Evolutionary conservation across 2,329 filamentous ascomycete species (phyloP), one percentile per base, ranked within the genome.

Genomic region (Arachnopeziza araneosa): DNA sequence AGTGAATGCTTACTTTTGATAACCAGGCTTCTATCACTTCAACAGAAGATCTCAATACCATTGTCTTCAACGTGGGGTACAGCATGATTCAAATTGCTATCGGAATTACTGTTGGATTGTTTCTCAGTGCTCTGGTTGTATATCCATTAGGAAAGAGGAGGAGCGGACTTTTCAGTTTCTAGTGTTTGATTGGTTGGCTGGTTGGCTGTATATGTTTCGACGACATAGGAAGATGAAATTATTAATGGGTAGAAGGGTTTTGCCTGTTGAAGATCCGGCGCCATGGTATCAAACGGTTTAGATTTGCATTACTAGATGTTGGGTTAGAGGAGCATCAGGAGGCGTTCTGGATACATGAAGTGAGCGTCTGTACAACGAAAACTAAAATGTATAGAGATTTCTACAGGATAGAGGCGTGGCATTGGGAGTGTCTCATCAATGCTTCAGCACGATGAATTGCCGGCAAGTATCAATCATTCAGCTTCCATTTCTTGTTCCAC

Each of bases 21-120:
- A 21, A 24, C 26, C 30, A 69, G 68, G 65, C 68, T 23, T 52
- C 59, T 2, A 57, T 68, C 23, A 63, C 66, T 21, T 63, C 51
- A 12, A 12, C 52, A 5, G 61, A 64, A 23, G 67, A 71, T 55
- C 62, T 74, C 32, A 74, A 75, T 56, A 72, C 67, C 7, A 73
- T 74, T 19, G 74, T 76, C 21, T 73, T 74, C 55, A 75, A 75
- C 61, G 71, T 77, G 58, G 75, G 73, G 10, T 74, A 71, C 56
- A 72, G 68, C 30, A 75, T 77, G 74, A 73, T 77, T 26, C 73
- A 76, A 61, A 68, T 77, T 44, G 75, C 75, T 2, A 75, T 77
- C 57, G 75, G 74, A n/a, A 76, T 76, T 21, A 76, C 74, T 14
- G 74, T 76, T 30, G 75, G 75, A 2, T 61, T 77, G 23, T 77